A percentile compares a stretch with the other conserved stretches of the same genome.
Conservation (phyloP, 106 monocot species). For the Allium sativum region DNA sequence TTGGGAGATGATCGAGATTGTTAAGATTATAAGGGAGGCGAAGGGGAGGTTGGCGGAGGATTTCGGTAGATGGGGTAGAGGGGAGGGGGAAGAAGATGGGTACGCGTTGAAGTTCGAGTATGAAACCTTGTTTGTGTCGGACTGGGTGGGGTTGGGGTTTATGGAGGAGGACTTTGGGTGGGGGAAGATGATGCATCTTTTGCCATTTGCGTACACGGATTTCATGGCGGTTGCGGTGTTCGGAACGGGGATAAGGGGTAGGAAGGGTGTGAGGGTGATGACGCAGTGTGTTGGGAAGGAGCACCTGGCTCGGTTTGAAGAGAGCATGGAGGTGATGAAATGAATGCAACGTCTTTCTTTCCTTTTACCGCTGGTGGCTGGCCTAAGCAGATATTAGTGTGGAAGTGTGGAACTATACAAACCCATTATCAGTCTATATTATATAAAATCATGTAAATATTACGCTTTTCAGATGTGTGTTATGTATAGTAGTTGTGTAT, state of each 20-base stretch:
- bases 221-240: constrained; percentile 38
- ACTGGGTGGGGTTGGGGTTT: constrained; percentile 47
- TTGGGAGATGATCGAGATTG: constrained; percentile 12
- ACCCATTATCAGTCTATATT: too few relatives aligned
- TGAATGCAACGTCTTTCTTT: too few relatives aligned
- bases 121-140: constrained; percentile 34
- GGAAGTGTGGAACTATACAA: too few relatives aligned
- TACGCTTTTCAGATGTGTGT: too few relatives aligned
- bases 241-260: constrained; percentile 19
- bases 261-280: constrained; percentile 30
- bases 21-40: constrained; percentile 25
- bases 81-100: constrained; percentile 22
- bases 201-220: constrained; percentile 23
- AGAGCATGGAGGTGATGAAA: constrained; percentile 6
- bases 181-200: constrained; percentile 29
- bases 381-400: too few relatives aligned
- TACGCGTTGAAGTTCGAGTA: constrained; percentile 24
- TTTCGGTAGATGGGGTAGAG: constrained; percentile 27
- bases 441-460: too few relatives aligned
- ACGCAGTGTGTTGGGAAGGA: constrained; percentile 39
- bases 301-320: constrained; percentile 20
- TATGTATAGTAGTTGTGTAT: too few relatives aligned
- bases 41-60: constrained; percentile 19
- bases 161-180: constrained; percentile 47
- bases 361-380: too few relatives aligned